Percentiles rank a stretch among this genome's conserved stretches.
These are phyloP conservation scores for Ceratobasidium sp. DNA, from an alignment of 1,284 basidiomycete genomes.

Conservation along the genomic window DNA sequence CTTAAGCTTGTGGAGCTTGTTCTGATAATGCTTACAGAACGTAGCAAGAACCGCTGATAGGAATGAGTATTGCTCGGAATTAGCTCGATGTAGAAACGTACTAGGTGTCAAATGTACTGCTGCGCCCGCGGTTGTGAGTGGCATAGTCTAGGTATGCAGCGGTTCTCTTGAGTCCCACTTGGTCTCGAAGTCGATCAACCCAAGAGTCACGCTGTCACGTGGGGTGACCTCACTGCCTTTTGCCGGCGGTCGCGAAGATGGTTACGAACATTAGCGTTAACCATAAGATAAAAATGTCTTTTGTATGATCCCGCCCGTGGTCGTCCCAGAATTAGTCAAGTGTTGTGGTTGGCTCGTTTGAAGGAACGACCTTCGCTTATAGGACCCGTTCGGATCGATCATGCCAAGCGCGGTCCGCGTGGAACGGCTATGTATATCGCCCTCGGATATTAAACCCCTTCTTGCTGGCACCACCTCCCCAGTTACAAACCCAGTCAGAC, in stretches of 20 bases:
- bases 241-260: slow-evolving; percentile 1
- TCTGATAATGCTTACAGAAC: slow-evolving; percentile 53
- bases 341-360: too few relatives aligned
- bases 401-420: too few relatives aligned
- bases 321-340: too few relatives aligned
- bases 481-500: too few relatives aligned
- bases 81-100: background rate
- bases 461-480: too few relatives aligned
- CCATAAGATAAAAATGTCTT: too few relatives aligned
- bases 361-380: too few relatives aligned
- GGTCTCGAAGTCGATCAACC: slow-evolving; percentile 7
- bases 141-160: slow-evolving; percentile 12
- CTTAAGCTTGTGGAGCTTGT: slow-evolving; percentile 62
- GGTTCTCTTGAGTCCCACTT: slow-evolving; percentile 1
- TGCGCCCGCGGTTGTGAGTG: slow-evolving; percentile 37
- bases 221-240: background rate
- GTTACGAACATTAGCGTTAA: background rate
- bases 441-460: too few relatives aligned
- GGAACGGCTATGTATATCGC: too few relatives aligned
- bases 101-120: slow-evolving; percentile 38
- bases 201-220: slow-evolving; percentile 22
- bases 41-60: slow-evolving; percentile 53
- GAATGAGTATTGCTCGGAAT: background rate
- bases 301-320: too few relatives aligned
- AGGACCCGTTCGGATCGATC: too few relatives aligned